Evolutionary conservation across 345 rosid species (phyloP).

Genomic region (Linum lewisii): DNA sequence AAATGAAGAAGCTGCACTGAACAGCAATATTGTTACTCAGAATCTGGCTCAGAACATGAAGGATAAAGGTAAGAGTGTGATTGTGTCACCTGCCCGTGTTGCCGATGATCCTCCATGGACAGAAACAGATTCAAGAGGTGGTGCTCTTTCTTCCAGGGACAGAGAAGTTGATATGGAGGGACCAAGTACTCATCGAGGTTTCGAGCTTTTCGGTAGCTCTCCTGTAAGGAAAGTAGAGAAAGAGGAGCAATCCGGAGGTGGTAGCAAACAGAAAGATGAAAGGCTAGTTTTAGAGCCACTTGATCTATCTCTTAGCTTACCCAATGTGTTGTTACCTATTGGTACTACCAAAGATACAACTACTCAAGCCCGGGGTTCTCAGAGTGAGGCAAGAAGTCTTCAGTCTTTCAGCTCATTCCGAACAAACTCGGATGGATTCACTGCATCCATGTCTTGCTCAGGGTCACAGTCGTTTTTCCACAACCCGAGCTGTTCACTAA

Average conservation of each 20-base stretch:
- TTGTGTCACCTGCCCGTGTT: slow-evolving; percentile 24
- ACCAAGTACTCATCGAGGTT: slow-evolving; percentile 73
- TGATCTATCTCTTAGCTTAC: slow-evolving; percentile 92
- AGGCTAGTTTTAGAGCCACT: slow-evolving; percentile 60
- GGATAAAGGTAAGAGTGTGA: slow-evolving; percentile 65
- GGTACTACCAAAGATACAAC: slow-evolving; percentile 42
- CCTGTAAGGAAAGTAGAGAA: slow-evolving; percentile 53
- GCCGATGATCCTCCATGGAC: slow-evolving; percentile 27
- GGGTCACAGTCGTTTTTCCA: slow-evolving; percentile 91
- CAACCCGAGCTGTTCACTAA: slow-evolving; percentile 95
- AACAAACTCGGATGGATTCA: slow-evolving; percentile 77
- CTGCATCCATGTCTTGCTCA: slow-evolving; percentile 85
- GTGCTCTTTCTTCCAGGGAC: slow-evolving; percentile 14
- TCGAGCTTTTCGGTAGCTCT: slow-evolving; percentile 73
- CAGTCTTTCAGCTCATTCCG: slow-evolving; percentile 67
- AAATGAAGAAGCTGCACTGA: slow-evolving; percentile 18
- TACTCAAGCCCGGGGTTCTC: slow-evolving; percentile 49
- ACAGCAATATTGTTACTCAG: slow-evolving; percentile 20
- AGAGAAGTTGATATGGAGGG: slow-evolving; percentile 55
- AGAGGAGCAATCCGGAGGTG: slow-evolving; percentile 34
- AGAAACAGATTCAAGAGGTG: slow-evolving; percentile 34
- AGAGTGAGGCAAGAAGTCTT: slow-evolving; percentile 64
- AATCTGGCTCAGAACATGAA: slow-evolving; percentile 24
- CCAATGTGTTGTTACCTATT: slow-evolving; percentile 70
- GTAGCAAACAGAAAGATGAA: slow-evolving; percentile 46